Base-by-base conservation (phyloP, 1,139 yeast genomes). In the Yamadazyma diddensiae region DNA sequence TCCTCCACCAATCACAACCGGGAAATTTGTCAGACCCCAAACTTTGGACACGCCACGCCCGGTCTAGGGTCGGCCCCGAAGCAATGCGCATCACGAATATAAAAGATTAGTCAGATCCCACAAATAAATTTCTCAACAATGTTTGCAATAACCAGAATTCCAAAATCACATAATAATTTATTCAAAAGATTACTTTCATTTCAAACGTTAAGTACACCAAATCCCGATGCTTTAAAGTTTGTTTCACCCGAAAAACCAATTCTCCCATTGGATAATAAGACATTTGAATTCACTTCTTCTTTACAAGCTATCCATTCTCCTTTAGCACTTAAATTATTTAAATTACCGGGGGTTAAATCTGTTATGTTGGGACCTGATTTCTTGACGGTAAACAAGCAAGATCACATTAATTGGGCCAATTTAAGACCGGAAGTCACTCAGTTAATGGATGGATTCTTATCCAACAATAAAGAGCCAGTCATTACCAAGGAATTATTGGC, bases 161-260 rank as follows among this genome's bases (percentile, higher is more conserved):
- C 15, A 30, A 21, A 15, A 15, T 6, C 9, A n/a, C n/a, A n/a
- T n/a, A n/a, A n/a, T n/a, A n/a, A n/a, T n/a, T n/a, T n/a, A n/a
- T 49, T 70, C 27, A 15, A 11, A 5, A 24, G 27, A 24, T 46
- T 55, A 20, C 55, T 65, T 11, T 53, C 68, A 1, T 66, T 69
- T 48, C 59, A 67, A 41, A 67, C 75, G 4, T 50, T 56, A 25
- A 58, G 84, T 3, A 92, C 98, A 0, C 98, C 98, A 3, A 92
- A 92, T 50, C 90, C 80, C 25, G 85, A 92, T 57, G 97, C 98
- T 0, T 65, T 92, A 39, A 92, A 92, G 61, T 92, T 88, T 47
- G 57, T 73, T 10, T 64, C 79, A 2, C 63, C 62, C 14, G 75
- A 72, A 33, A 55, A 53, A 33, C 47, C 52, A 10, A 70, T 76